Evolutionary conservation across 2,329 filamentous ascomycete species (phyloP), one percentile per base, ranked within the genome.

Genomic region (Fusarium caatingaense): DNA sequence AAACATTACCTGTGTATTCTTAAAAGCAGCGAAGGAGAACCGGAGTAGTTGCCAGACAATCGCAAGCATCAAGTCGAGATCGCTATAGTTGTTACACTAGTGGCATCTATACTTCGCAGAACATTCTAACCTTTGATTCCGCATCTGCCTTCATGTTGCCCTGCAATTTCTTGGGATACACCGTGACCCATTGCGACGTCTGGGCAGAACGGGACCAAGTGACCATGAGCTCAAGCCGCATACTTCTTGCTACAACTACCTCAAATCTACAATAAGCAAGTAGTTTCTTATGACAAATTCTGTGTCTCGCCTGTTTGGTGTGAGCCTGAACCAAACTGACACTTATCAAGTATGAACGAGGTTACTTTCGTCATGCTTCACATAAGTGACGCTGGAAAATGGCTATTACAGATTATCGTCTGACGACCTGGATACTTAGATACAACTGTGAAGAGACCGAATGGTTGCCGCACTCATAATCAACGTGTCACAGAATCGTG

Each of bases 91-190:
- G 10, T 10, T 11, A 4, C 11, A 1, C 5, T 37, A 11, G 18
- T n/a, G 18, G 18, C 3, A n/a, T 11, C 30, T 15, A n/a, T n/a
- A n/a, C 5, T 11, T 37, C 30, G 30, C 8, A n/a, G 16, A 37
- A 3, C 3, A n/a, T 37, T 4, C 8, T 37, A 32, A 15, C 30
- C 7, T 16, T 3, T 37, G 1, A 0, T 37, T n/a, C 18, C 2
- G 34, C 11, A 6, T 37, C 16, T 11, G 3, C 10, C 5, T n/a
- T 37, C 34, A 37, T 4, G 34, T 11, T n/a, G 5, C 34, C 10
- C 34, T n/a, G 2, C 16, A 18, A 6, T 37, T 11, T 37, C 18
- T 37, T 18, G 18, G 18, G 34, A 7, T 12, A n/a, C 18, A 37
- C 18, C 4, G 34, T 9, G 34, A 11, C 5, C 18, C 18, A 37